phyloP scores from a whole-genome alignment of 805 yeast species.

The Hanseniaspora lindneri region DNA sequence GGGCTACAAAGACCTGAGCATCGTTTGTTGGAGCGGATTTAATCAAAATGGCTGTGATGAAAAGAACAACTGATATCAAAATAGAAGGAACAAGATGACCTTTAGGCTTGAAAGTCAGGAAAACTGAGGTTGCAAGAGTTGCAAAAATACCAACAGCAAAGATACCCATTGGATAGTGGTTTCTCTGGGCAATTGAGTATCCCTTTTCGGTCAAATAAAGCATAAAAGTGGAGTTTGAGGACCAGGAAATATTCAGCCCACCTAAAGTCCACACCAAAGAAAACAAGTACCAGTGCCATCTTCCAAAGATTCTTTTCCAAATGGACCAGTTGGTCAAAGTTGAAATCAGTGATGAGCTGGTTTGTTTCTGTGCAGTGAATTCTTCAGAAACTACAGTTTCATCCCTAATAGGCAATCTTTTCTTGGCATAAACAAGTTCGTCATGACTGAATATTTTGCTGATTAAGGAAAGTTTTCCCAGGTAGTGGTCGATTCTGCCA shows the following conservation, averaged over 20 bases:
- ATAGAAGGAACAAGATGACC: constrained; percentile 43
- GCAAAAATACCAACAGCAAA: constrained; percentile 41
- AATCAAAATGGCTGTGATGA: constrained; percentile 39
- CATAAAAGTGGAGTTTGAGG: constrained; percentile 37
- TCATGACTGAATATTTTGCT: constrained; percentile 32
- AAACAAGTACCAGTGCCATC: constrained; percentile 50
- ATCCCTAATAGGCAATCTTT: constrained; percentile 33
- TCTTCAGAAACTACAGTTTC: constrained; percentile 27
- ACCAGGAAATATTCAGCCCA: constrained; percentile 39
- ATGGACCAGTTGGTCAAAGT: constrained; percentile 28
- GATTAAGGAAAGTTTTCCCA: constrained; percentile 22
- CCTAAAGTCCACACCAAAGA: constrained; percentile 42
- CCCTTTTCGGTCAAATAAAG: constrained; percentile 35
- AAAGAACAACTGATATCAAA: constrained; percentile 33
- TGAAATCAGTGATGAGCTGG: constrained; percentile 26
- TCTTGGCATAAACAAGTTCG: constrained; percentile 34
- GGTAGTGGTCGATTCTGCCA: constrained; percentile 11
- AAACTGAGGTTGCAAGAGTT: constrained; percentile 35
- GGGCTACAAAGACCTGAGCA: constrained; percentile 39
- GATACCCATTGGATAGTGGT: constrained; percentile 45
- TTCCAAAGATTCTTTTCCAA: constrained; percentile 35
- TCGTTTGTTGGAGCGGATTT: constrained; percentile 33
- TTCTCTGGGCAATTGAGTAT: constrained; percentile 36
- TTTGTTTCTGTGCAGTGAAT: constrained; percentile 19
- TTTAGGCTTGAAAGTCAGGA: constrained; percentile 34